Percentiles rank a stretch among this genome's conserved stretches.
These are phyloP conservation scores for Epicoccum sorghinum DNA, from an alignment of 2,329 filamentous ascomycete genomes.

Conservation along the genomic window DNA sequence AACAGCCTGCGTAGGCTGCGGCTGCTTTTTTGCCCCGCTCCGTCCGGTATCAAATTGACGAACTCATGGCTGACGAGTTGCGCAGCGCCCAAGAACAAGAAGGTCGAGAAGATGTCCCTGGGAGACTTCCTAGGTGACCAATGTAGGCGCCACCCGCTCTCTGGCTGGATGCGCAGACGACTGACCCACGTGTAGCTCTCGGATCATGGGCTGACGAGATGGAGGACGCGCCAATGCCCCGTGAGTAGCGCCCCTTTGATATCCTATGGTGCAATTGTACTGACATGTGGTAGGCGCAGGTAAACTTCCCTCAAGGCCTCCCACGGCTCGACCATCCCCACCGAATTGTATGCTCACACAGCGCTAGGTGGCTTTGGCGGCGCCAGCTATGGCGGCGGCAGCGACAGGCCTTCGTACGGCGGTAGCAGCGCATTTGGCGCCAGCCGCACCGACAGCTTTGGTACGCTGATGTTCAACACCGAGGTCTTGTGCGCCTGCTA, in stretches of 20 bases:
- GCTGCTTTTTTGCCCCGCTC: slow-evolving; percentile 36
- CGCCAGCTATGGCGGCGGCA: slow-evolving; percentile 52
- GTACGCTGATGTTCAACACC: slow-evolving; percentile 32
- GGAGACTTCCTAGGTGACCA: slow-evolving; percentile 93
- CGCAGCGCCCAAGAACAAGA: slow-evolving; percentile 89
- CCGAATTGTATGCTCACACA: slow-evolving; percentile 25
- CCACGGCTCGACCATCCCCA: neutral
- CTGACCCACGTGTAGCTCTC: slow-evolving; percentile 59
- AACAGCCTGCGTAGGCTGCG: slow-evolving; percentile 24
- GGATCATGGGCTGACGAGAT: slow-evolving; percentile 99
- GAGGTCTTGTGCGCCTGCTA: slow-evolving; percentile 21
- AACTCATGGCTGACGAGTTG: slow-evolving; percentile 52
- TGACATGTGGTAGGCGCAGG: slow-evolving; percentile 39
- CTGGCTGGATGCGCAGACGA: slow-evolving; percentile 24
- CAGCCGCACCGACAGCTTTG: slow-evolving; percentile 48
- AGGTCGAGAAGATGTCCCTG: slow-evolving; percentile 95
- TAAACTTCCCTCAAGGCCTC: slow-evolving; percentile 20
- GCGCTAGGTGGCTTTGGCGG: slow-evolving; percentile 45
- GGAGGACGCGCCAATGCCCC: slow-evolving; percentile 78
- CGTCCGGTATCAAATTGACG: slow-evolving; percentile 20
- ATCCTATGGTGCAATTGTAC: slow-evolving; percentile 7
- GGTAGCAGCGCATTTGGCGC: slow-evolving; percentile 46
- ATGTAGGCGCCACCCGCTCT: slow-evolving; percentile 65
- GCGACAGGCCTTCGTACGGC: slow-evolving; percentile 57
- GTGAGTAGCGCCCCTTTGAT: slow-evolving; percentile 59